phyloP scores from a whole-genome alignment of 202 grass and related monocot genomes.

The Digitaria exilis region DNA sequence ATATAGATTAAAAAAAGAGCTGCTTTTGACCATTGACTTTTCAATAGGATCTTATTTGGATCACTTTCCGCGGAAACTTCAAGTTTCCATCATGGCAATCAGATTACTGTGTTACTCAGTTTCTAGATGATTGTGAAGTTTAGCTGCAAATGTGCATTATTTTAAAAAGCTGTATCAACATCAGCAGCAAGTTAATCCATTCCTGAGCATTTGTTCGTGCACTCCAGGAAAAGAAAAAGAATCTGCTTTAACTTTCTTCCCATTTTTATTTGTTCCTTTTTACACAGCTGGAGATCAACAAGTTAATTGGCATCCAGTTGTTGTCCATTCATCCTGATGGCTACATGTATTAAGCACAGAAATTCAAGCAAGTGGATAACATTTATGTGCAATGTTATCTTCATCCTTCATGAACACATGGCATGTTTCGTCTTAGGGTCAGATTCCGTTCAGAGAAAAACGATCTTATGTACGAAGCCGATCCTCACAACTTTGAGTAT shows the following conservation, averaged over 20 bases:
- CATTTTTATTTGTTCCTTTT: neutral
- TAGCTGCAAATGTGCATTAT: neutral
- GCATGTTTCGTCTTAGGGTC: no score
- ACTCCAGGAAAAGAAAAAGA: neutral
- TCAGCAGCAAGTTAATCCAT: neutral
- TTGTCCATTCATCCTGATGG: neutral
- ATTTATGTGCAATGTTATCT: neutral
- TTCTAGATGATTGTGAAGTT: neutral
- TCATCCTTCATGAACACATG: neutral
- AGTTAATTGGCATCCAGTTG: neutral
- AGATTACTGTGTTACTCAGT: neutral
- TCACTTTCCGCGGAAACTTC: neutral
- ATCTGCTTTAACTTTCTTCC: neutral
- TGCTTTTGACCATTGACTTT: neutral
- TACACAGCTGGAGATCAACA: neutral
- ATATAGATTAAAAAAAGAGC: neutral
- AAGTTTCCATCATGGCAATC: neutral
- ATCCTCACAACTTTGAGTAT: neutral
- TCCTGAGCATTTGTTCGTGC: neutral
- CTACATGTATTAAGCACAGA: neutral
- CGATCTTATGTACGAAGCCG: no score
- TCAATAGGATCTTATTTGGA: neutral
- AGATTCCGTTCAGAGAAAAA: no score
- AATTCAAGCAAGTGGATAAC: conserved; percentile 3
- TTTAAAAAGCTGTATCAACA: neutral